phyloP scores from a whole-genome alignment of 805 yeast genomes.

The Saccharomycopsis fermentans region DNA sequence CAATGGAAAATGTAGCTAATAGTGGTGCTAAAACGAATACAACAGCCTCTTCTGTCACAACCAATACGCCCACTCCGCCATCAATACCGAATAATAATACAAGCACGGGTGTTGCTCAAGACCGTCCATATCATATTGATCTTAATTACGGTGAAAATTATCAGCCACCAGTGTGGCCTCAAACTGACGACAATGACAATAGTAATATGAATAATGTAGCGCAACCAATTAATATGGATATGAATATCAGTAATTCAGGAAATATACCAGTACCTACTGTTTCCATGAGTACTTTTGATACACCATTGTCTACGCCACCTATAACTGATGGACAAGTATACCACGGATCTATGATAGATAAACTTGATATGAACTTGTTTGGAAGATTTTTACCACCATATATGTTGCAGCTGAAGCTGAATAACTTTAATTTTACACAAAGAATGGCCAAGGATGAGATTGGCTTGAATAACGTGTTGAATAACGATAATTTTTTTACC shows the following conservation, averaged over 20 bases:
- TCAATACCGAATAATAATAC: background rate
- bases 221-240: conserved; percentile 9
- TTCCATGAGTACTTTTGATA: background rate
- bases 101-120: conserved; percentile 1
- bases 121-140: background rate
- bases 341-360: conserved; percentile 67
- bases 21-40: background rate
- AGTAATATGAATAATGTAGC: background rate
- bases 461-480: conserved; percentile 1
- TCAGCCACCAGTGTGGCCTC: background rate
- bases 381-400: conserved; percentile 80
- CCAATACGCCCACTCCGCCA: background rate
- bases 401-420: conserved; percentile 38
- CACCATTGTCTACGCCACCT: background rate
- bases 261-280: background rate
- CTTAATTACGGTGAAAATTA: background rate
- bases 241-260: conserved; percentile 8
- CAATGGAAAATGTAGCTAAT: background rate
- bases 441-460: conserved; percentile 8
- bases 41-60: background rate
- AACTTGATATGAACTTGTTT: conserved; percentile 73
- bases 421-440: conserved; percentile 8
- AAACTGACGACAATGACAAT: background rate
- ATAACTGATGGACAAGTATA: conserved; percentile 17
- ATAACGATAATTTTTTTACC: background rate